Base-by-base conservation (phyloP, 306 rosid species). In the Elaeagnus macrophylla region DNA sequence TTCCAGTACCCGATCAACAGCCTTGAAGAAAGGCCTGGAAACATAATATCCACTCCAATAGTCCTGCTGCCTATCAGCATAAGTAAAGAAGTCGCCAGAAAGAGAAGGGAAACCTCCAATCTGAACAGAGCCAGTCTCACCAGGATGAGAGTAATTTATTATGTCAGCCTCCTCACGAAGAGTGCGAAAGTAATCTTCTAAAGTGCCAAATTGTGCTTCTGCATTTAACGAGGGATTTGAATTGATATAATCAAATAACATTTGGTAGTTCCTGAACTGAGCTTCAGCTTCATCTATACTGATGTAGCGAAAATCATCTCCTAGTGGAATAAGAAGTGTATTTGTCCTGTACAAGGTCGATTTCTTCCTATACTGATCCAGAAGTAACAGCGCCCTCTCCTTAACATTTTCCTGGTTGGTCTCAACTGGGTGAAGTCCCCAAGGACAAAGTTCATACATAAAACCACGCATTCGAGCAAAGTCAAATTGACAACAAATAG, bases 1-100 rank as follows among this genome's bases (percentile, higher is more conserved):
- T 83, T 91, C 99, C 12, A 91, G 74, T 32, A 91, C 89, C 76
- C 99, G 81, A 72, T 91, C 99, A 69, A 91, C 95, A 69, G 94
- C 99, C 82, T 91, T 91, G 66, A 87, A 91, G 75, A 91, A 91
- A 36, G 99, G 99, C 67, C 96, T 79, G 37, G 99, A 87, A 60
- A 91, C 96, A 68, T 91, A 91, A 87, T 91, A 91, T 43, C 99
- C 99, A 67, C 99, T 91, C 99, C 99, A 91, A 72, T 91, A 91
- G 79, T 91, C 99, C 57, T 80, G 81, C 61, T 91, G 85, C 75
- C 96, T 79, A 72, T 91, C 99, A 61, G 99, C 73, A 61, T 91
- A 91, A 52, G 99, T 91, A 60, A 91, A 91, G 79, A 91, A 91
- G 64, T 91, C 99, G 16, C 99, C 99, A 5, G 96, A 82, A 17